Evolutionary conservation across 768 basidiomycete species (phyloP), one percentile per base, ranked within the genome.

Genomic region (Mycena olivaceomarginata): DNA sequence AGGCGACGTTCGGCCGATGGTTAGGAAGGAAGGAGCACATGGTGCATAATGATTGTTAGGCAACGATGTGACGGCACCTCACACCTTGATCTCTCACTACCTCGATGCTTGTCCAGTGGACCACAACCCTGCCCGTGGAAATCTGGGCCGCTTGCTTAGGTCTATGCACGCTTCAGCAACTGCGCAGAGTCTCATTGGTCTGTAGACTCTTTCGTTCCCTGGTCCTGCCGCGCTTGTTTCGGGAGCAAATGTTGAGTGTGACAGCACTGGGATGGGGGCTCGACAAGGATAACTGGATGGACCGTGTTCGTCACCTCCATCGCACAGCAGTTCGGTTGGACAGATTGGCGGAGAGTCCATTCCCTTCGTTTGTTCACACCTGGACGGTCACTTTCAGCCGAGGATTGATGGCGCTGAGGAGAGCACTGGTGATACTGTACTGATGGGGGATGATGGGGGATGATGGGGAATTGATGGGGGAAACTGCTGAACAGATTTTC

Each of bases 261-360:
- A n/a, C 51, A 20, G 25, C 64, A 20, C n/a, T 66, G 53, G 12
- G 4, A 1, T 3, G 9, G 31, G 62, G 40, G 5, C 20, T 72
- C 16, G 4, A 12, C 39, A 46, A 37, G n/a, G 16, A 11, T 5
- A 66, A 66, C 56, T 72, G 71, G 71, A 66, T 72, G 40, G 64
- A 72, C n/a, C 64, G 64, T 31, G 15, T 66, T 20, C 71, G 18
- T 6, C 64, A 40, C 20, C 71, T 72, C 7, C 71, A 72, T 66
- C 62, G 71, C 0, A 72, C 64, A 15, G 71, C 71, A 5, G 53
- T 72, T 16, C 63, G 71, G 41, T 18, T 72, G 63, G 71, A 72
- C 5, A 65, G 37, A 59, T 5, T 72, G 15, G 39, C 31, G 16
- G 71, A 72, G n/a, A 16, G 25, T 43, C 53, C 51, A 8, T 22